phyloP scores from a whole-genome alignment of 2,329 filamentous ascomycete genomes.

The Fonsecaea nubica region DNA sequence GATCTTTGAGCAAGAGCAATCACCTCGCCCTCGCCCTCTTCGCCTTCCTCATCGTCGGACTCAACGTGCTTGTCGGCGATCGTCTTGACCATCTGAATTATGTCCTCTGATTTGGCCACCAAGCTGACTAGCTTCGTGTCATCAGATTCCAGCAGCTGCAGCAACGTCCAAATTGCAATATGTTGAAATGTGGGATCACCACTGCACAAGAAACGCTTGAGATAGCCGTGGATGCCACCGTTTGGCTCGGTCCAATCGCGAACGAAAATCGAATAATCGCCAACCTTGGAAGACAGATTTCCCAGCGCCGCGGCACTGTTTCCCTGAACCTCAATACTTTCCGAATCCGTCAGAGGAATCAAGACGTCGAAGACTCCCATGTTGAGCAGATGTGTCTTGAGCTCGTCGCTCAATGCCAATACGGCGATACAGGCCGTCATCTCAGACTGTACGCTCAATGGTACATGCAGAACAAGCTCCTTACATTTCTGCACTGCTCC shows the following conservation, averaged over 20 bases:
- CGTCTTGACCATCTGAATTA: slow-evolving; percentile 87
- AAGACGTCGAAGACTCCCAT: slow-evolving; percentile 95
- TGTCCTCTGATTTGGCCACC: slow-evolving; percentile 87
- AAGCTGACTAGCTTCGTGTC: slow-evolving; percentile 86
- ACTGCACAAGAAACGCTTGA: slow-evolving; percentile 89
- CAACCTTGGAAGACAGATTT: slow-evolving; percentile 96
- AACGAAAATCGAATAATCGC: slow-evolving; percentile 95
- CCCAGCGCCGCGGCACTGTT: slow-evolving; percentile 96
- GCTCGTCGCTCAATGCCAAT: slow-evolving; percentile 89
- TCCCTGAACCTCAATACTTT: slow-evolving; percentile 96
- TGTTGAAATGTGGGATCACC: slow-evolving; percentile 98
- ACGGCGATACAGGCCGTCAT: slow-evolving; percentile 99
- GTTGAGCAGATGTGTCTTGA: slow-evolving; percentile 88
- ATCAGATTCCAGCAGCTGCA: slow-evolving; percentile 94
- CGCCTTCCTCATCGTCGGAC: slow-evolving; percentile 82
- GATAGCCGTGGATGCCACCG: slow-evolving; percentile 93
- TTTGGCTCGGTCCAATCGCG: slow-evolving; percentile 91
- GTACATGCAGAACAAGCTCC: slow-evolving; percentile 90
- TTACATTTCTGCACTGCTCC: slow-evolving; percentile 99
- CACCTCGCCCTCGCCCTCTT: slow-evolving; percentile 91
- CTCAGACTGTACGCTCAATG: slow-evolving; percentile 93
- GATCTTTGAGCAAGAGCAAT: slow-evolving; percentile 89
- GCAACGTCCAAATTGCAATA: slow-evolving; percentile 96
- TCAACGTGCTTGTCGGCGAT: slow-evolving; percentile 91
- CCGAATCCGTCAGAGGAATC: slow-evolving; percentile 91